Evolutionary conservation across 169 alveolate species (phyloP), one percentile per base, ranked within the genome.

Genomic region (Cryptosporidium canis): DNA sequence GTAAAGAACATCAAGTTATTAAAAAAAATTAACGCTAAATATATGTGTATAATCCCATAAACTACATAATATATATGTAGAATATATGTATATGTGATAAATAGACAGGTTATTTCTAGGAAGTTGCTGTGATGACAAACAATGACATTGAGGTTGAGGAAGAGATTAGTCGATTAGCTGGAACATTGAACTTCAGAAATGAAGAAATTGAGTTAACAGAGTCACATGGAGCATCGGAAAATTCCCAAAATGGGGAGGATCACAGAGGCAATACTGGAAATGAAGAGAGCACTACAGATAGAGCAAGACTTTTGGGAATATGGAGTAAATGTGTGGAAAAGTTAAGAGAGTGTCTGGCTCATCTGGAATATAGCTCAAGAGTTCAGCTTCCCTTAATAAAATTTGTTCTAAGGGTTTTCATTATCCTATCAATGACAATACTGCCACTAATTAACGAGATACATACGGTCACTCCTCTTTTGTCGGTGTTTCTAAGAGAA

Each of bases 361-460:
- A 63, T 5, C 63, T 66, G n/a, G 83, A 39, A 66, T 43, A 44
- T 66, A 77, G 29, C 53, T 37, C 55, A 35, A 70, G 84, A 51
- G 37, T 24, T 21, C 87, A 77, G 39, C 64, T 58, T 56, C 72
- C 70, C n/a, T 12, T 41, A 41, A 58, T 77, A 16, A 77, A 77
- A 58, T 77, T 55, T 55, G 51, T 63, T 18, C 31, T 77, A 24
- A 77, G 72, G 37, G 27, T 77, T 4, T 77, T 77, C 51, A 77
- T 77, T 0, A 77, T 77, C 8, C 12, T 77, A 6, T 27, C 72
- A 12, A 43, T 77, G 11, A 77, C 87, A 18, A 21, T 77, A 5
- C 44, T 77, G 27, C 87, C 87, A 0, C 41, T 77, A 27, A 77
- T 77, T 31, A 77, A 77, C 24, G 87, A 77, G 35, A 24, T 77